Evolutionary conservation across 257 asterid genomes (phyloP).

Genomic region (Jasminum sambac): DNA sequence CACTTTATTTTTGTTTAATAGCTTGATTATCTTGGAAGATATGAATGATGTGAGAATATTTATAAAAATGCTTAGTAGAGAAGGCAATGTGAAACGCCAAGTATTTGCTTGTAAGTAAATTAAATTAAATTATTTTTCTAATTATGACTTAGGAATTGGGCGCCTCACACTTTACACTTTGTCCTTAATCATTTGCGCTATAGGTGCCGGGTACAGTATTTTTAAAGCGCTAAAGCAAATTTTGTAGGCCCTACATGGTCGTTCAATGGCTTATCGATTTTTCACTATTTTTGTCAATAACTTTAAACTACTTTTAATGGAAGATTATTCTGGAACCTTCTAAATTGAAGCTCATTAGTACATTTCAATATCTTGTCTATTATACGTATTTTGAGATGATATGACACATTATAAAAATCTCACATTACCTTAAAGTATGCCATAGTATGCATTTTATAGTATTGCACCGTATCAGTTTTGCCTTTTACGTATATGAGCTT

Average conservation of each 20-base stretch:
- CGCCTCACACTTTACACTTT: not conserved
- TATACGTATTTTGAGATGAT: no score
- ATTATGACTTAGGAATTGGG: not conserved
- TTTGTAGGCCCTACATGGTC: not conserved
- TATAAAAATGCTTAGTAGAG: not conserved
- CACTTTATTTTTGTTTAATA: not conserved
- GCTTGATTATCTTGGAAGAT: not conserved
- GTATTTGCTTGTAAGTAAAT: not conserved
- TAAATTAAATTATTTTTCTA: slow-evolving; percentile 2
- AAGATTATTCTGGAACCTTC: not conserved
- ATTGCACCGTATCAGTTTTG: no score
- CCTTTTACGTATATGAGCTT: no score
- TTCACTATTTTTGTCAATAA: not conserved
- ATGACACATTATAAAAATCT: no score
- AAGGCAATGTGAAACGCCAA: not conserved
- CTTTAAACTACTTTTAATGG: not conserved
- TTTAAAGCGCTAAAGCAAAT: not conserved
- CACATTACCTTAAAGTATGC: no score
- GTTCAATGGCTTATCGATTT: not conserved
- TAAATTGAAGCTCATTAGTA: no score
- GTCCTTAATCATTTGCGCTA: not conserved
- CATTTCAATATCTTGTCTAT: no score
- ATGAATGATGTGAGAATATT: not conserved
- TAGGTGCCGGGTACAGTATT: not conserved
- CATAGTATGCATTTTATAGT: no score